phyloP scores from a whole-genome alignment of 305 asterid genomes.

The Plantago coronopus region DNA sequence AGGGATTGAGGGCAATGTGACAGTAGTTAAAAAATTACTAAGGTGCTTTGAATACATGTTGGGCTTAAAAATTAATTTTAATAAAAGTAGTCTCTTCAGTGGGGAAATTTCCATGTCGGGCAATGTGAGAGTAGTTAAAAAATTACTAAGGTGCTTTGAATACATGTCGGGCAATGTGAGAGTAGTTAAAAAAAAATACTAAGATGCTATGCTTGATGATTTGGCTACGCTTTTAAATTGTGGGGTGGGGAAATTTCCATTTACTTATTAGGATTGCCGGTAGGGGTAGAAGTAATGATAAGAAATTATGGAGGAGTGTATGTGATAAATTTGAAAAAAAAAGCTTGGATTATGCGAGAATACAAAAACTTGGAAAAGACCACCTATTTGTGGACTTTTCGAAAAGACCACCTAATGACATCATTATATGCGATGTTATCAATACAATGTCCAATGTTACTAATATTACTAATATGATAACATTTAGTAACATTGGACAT shows the following conservation, averaged over 20 bases:
- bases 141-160: background rate
- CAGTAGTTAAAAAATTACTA: background rate
- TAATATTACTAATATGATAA: too few species aligned
- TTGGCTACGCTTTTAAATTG: background rate
- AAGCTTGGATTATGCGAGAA: background rate
- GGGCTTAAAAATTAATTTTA: background rate
- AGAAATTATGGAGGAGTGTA: too few species aligned
- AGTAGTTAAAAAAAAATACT: background rate
- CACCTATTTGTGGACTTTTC: too few species aligned
- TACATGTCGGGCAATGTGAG: background rate
- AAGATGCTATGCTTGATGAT: background rate
- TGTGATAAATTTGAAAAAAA: background rate
- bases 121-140: background rate
- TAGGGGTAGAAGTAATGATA: background rate
- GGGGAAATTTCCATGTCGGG: background rate
- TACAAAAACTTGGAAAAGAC: too few species aligned
- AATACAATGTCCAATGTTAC: too few species aligned
- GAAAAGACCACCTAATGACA: too few species aligned
- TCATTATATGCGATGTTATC: too few species aligned
- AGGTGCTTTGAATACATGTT: background rate
- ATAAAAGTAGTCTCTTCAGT: background rate
- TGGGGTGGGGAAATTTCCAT: background rate
- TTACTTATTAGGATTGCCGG: background rate
- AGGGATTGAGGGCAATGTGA: background rate
- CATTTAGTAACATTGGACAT: too few species aligned